Evolutionary conservation across 2,329 filamentous ascomycete genomes (phyloP), one percentile per base, ranked within the genome.

Genomic region (Torrubiella hemipterigena): DNA sequence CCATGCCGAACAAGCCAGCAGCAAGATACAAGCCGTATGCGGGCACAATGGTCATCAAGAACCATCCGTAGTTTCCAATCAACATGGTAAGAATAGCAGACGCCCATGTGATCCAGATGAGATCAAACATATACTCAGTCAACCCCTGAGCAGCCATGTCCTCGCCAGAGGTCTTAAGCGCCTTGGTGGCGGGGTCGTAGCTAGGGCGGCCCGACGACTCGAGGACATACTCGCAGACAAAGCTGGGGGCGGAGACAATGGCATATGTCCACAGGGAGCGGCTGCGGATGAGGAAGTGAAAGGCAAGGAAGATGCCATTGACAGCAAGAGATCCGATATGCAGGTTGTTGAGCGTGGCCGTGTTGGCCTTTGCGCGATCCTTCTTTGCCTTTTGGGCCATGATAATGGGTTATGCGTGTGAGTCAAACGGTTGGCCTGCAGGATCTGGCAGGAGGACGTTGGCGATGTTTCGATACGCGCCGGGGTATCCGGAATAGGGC

Each of bases 71-170:
- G 52, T 95, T 86, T 4, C 91, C 91, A 29, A 89, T 71, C 17
- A 93, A 40, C 12, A 80, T 69, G 11, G 79, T 86, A n/a, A 80
- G 55, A 7, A 78, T 57, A 24, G 84, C 63, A 32, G 77, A 81
- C 9, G 73, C 77, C 78, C 87, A 95, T 0, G 86, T 95, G 61
- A 93, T 85, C 73, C 94, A 96, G 32, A 94, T 65, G 30, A 94
- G 73, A 59, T 98, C 91, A 70, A 93, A 98, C 81, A 96, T 84
- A 65, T 93, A 96, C 59, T 95, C 91, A 9, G 89, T 96, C 63
- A 98, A 61, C 5, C 91, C 91, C 20, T 79, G 71, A 8, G 85
- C 83, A 32, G 81, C 76, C 31, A 98, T 72, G 54, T 98, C 91
- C 52, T 96, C 87, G 26, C 91, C 89, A 1, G 83, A 65, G 19